Evolutionary conservation across 148 eudicot species (phyloP).

Genomic region (Rhododendron williamsianum): DNA sequence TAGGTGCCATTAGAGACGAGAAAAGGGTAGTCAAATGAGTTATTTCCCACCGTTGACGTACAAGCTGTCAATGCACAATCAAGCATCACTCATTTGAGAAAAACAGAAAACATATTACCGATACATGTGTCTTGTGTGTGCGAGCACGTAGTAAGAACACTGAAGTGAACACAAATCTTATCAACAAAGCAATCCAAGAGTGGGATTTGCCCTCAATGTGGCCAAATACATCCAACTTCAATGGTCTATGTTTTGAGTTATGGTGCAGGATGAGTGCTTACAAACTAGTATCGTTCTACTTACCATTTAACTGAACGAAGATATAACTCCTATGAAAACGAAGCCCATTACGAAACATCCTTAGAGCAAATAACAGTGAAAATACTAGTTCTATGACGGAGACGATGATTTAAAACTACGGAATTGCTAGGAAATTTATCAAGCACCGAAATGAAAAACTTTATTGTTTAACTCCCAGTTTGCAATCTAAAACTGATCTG

Average conservation of each 20-base stretch:
- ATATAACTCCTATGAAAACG: not conserved
- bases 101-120: not conserved
- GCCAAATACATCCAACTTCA: not conserved
- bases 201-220: not conserved
- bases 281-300: not conserved
- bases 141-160: not conserved
- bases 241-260: not conserved
- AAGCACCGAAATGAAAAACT: not conserved
- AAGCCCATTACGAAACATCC: not conserved
- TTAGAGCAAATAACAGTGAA: not conserved
- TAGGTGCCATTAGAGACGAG: conserved; percentile 60
- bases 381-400: not conserved
- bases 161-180: not conserved
- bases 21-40: conserved; percentile 62
- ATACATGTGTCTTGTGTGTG: not conserved
- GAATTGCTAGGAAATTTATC: not conserved
- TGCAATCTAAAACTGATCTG: not conserved
- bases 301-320: not conserved
- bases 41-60: conserved; percentile 37
- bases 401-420: not conserved
- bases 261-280: not conserved
- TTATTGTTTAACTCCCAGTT: not conserved
- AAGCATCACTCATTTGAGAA: not conserved
- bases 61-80: conserved; percentile 51
- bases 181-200: not conserved